A percentile compares a stretch with the other conserved stretches of the same genome.
Evolutionary conservation across 2,329 filamentous ascomycete species (phyloP).

Genomic region (Microsporum ferrugineum): DNA sequence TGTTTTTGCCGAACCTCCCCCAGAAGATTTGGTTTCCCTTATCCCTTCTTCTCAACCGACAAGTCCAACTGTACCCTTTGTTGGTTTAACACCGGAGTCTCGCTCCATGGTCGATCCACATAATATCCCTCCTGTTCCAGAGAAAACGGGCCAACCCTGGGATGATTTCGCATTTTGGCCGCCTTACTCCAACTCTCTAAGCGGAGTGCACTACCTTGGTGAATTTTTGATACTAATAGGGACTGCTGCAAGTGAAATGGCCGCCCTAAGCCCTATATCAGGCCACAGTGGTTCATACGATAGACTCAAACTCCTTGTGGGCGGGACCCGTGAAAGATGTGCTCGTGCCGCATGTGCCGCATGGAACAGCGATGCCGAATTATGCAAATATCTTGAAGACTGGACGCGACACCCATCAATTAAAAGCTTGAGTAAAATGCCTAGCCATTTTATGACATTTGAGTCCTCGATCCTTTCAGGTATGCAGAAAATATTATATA

Average conservation of each 20-base stretch:
- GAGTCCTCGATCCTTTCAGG: constrained; percentile 70
- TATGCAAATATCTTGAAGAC: constrained; percentile 83
- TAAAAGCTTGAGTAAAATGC: constrained; percentile 83
- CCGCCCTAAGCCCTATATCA: constrained; percentile 58
- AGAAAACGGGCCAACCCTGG: constrained; percentile 72
- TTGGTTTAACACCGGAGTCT: constrained; percentile 50
- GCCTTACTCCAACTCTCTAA: constrained; percentile 80
- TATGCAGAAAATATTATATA: constrained; percentile 91
- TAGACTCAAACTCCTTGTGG: constrained; percentile 62
- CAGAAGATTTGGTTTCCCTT: constrained; percentile 57
- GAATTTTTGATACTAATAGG: constrained; percentile 73
- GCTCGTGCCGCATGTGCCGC: constrained; percentile 75
- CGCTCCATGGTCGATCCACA: constrained; percentile 70
- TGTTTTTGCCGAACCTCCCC: constrained; percentile 79
- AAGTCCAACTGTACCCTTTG: constrained; percentile 55
- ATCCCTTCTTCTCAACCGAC: constrained; percentile 65
- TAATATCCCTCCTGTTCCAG: constrained; percentile 64
- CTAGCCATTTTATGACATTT: constrained; percentile 71
- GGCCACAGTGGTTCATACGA: constrained; percentile 50
- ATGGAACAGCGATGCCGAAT: constrained; percentile 89
- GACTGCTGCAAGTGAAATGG: constrained; percentile 78
- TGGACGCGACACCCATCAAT: constrained; percentile 77
- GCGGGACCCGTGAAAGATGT: constrained; percentile 68
- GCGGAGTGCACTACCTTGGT: constrained; percentile 79
- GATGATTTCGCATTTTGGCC: constrained; percentile 96